A percentile compares a stretch with the other conserved stretches of the same genome.
Evolutionary conservation across 2,329 filamentous ascomycete genomes (phyloP).

Genomic region (Colletotrichum limetticola): DNA sequence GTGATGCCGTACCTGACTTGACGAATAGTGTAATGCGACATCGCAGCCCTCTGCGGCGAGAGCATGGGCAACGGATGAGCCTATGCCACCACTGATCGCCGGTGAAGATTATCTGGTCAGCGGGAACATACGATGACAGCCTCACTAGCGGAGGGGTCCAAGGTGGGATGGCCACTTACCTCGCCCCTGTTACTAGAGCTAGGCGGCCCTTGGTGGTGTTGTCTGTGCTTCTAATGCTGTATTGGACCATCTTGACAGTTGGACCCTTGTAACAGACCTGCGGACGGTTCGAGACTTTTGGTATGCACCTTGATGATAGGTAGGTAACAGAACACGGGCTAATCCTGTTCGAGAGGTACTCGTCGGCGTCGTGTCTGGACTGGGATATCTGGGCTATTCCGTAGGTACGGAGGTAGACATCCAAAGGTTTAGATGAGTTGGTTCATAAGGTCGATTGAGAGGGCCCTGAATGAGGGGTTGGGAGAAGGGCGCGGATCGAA

Average conservation of each 20-base stretch:
- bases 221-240: constrained; percentile 38
- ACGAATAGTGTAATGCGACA: constrained; percentile 47
- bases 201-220: constrained; percentile 42
- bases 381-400: not conserved
- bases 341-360: not conserved
- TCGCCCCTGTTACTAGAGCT: constrained; percentile 47
- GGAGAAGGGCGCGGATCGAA: constrained; percentile 6
- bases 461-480: constrained; percentile 8
- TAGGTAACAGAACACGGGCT: not conserved
- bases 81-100: constrained; percentile 46
- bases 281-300: not conserved
- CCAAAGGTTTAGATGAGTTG: not conserved
- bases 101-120: not conserved
- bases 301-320: not conserved
- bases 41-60: constrained; percentile 49
- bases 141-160: not conserved
- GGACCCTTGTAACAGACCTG: not conserved
- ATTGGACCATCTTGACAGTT: constrained; percentile 23
- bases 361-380: not conserved
- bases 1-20: constrained; percentile 41
- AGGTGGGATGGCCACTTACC: constrained; percentile 35
- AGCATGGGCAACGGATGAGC: constrained; percentile 44
- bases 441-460: not conserved
- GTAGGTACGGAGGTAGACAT: not conserved
- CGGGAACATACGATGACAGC: too few relatives aligned